Conservation (phyloP, 495 filamentous ascomycete genomes). For the Aspergillus bertholletiae region DNA sequence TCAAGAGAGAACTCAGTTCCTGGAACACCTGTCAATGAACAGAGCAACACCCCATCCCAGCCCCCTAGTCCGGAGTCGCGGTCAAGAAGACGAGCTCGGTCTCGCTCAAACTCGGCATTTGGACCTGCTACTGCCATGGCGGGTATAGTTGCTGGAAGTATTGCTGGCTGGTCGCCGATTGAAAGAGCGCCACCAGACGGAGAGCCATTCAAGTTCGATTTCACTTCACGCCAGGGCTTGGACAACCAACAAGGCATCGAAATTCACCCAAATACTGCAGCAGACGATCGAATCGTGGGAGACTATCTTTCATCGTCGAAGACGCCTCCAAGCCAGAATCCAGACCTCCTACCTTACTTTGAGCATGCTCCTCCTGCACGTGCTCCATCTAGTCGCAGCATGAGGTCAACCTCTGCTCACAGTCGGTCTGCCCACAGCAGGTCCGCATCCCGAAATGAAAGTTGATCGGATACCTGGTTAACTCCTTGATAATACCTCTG, state of each 20-base stretch:
- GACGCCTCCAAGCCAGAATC: slow-evolving; percentile 57
- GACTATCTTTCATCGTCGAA: slow-evolving; percentile 38
- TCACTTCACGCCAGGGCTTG: slow-evolving; percentile 40
- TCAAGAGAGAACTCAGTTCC: slow-evolving; percentile 70
- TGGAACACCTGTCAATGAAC: slow-evolving; percentile 59
- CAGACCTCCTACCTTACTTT: slow-evolving; percentile 51
- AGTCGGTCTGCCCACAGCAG: slow-evolving; percentile 39
- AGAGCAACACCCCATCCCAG: slow-evolving; percentile 47
- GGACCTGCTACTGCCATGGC: slow-evolving; percentile 80
- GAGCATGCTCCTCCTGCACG: slow-evolving; percentile 39
- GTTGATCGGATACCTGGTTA: neutral
- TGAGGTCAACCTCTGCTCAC: slow-evolving; percentile 34
- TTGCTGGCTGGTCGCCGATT: slow-evolving; percentile 87
- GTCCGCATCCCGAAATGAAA: slow-evolving; percentile 2
- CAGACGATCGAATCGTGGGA: slow-evolving; percentile 52
- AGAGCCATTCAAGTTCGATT: slow-evolving; percentile 49
- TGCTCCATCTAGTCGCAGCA: slow-evolving; percentile 35
- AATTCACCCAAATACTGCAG: slow-evolving; percentile 54
- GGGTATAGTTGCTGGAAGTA: slow-evolving; percentile 81
- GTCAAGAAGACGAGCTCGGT: slow-evolving; percentile 66
- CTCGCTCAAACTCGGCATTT: slow-evolving; percentile 81
- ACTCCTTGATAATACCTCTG: neutral
- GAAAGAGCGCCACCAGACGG: slow-evolving; percentile 50
- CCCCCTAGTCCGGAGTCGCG: slow-evolving; percentile 70
- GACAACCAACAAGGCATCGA: slow-evolving; percentile 52